A percentile compares a stretch with the other conserved stretches of the same genome.
Conservation (phyloP, 2,329 filamentous ascomycete genomes). For the Colletotrichum sp. region DNA sequence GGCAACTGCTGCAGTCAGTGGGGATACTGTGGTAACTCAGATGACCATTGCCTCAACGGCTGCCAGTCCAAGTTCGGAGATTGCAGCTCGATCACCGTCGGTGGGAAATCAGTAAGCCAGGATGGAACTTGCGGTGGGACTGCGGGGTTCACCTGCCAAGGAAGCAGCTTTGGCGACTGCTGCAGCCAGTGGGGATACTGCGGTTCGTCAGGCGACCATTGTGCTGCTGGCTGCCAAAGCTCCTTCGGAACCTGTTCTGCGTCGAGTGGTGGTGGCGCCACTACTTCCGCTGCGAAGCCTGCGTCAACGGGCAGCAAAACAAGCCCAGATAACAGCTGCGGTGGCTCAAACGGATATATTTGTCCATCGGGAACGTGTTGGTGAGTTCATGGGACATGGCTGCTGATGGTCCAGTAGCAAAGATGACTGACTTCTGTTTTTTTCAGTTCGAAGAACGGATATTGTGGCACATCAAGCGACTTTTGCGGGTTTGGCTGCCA, state of each 20-base stretch:
- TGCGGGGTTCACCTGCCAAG: constrained; percentile 3
- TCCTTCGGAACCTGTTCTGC: constrained; percentile 9
- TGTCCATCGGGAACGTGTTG: constrained; percentile 31
- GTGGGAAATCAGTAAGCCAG: background rate
- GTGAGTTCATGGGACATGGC: constrained; percentile 1
- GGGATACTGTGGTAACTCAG: constrained; percentile 22
- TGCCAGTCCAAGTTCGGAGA: constrained; percentile 22
- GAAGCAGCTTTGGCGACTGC: constrained; percentile 16
- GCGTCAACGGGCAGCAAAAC: background rate
- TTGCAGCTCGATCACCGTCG: constrained; percentile 17
- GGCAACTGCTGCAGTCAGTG: constrained; percentile 23
- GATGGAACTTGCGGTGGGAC: constrained; percentile 11
- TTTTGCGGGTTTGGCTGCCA: constrained; percentile 23
- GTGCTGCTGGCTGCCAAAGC: constrained; percentile 12
- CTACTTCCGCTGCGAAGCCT: background rate
- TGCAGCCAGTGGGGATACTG: constrained; percentile 26
- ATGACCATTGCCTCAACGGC: constrained; percentile 18
- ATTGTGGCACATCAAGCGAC: constrained; percentile 18
- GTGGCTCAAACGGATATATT: constrained; percentile 41
- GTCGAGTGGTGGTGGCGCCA: background rate
- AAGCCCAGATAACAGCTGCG: constrained; percentile 42
- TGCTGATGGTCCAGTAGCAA: background rate
- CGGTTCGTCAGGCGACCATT: constrained; percentile 22
- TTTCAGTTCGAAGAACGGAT: constrained; percentile 16
- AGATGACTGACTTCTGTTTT: background rate